Base-by-base conservation (phyloP, 305 asterid genomes). In the Fraxinus ornus region DNA sequence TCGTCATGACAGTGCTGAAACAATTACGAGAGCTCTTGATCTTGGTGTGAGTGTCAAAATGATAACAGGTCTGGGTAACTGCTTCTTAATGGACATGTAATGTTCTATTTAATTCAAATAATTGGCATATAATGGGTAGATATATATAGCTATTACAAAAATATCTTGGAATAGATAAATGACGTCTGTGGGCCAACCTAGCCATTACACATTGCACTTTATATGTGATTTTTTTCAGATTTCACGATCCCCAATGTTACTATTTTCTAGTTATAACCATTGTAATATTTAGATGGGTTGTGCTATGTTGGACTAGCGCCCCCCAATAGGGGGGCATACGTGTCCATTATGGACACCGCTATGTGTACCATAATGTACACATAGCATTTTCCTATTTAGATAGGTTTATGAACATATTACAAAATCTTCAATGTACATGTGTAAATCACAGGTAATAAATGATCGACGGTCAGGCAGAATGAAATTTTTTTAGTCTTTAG, bases 41-140 rank as follows among this genome's bases (percentile, higher is more conserved):
- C 89, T 90, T 78, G 93, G 93, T 17, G 93, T 90, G 82, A 90
- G 90, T 70, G 93, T 90, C 80, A 90, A 90, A 82, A 90, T 90
- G 93, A 90, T 90, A 37, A 90, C 93, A 62, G 93, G 90, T 84
- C 28, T 62, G 71, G 17, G 15, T 6, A 74, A 47, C 32, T 70
- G 39, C 57, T 55, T 28, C 37, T 64, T 79, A 78, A 52, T 30
- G 68, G 36, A 32, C 44, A 77, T 32, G 8, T n/a, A 35, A 76
- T 49, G 66, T 19, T 57, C 26, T 57, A 57, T 52, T 52, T 17
- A 52, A n/a, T 52, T 21, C 22, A 52, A 52, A 52, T 52, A 33
- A 77, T 36, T 9, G 15, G 28, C 21, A 24, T 32, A 55, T 47
- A 55, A 28, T 77, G 17, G 33, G 15, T 22, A 21, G 71, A 49